A percentile compares a stretch with the other conserved stretches of the same genome.
Evolutionary conservation across 2,329 filamentous ascomycete species (phyloP).

Genomic region (Lachnellula arida): DNA sequence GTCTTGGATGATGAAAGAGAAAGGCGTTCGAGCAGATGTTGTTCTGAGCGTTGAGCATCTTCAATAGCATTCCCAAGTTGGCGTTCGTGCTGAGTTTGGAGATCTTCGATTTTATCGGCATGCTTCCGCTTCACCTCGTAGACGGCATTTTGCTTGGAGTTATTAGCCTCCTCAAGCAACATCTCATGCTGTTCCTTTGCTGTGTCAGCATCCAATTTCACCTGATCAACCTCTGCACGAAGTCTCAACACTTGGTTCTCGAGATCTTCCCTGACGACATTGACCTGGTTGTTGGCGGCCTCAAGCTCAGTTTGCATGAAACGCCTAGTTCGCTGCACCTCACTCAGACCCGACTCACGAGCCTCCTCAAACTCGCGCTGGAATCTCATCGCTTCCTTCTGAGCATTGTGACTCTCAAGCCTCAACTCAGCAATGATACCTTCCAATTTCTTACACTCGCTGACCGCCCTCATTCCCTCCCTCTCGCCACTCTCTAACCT

Average conservation of each 20-base stretch:
- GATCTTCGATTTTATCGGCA: conserved; percentile 66
- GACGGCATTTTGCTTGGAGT: conserved; percentile 56
- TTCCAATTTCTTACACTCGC: conserved; percentile 58
- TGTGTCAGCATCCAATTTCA: conserved; percentile 75
- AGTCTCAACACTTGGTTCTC: conserved; percentile 73
- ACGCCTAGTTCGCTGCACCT: conserved; percentile 75
- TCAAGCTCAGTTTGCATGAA: conserved; percentile 80
- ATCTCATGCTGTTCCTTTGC: conserved; percentile 77
- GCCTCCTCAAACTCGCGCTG: conserved; percentile 83
- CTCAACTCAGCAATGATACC: conserved; percentile 50
- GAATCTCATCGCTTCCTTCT: conserved; percentile 42
- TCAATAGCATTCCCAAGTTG: conserved; percentile 70
- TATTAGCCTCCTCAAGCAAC: conserved; percentile 74
- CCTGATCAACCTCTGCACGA: conserved; percentile 70
- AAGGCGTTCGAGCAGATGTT: conserved; percentile 75
- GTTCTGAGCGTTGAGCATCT: conserved; percentile 75
- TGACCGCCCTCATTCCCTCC: conserved; percentile 59
- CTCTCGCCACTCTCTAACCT: conserved; percentile 60
- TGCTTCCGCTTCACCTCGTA: conserved; percentile 52
- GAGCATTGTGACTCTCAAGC: conserved; percentile 60
- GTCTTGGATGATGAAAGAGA: conserved; percentile 79
- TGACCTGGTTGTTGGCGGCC: conserved; percentile 77
- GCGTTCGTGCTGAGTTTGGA: conserved; percentile 70
- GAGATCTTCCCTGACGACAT: conserved; percentile 73
- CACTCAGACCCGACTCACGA: conserved; percentile 70